These are phyloP conservation scores for Tetrastigma voinierianum DNA, from an alignment of 164 flowering plant genomes.

Conservation along the genomic window DNA sequence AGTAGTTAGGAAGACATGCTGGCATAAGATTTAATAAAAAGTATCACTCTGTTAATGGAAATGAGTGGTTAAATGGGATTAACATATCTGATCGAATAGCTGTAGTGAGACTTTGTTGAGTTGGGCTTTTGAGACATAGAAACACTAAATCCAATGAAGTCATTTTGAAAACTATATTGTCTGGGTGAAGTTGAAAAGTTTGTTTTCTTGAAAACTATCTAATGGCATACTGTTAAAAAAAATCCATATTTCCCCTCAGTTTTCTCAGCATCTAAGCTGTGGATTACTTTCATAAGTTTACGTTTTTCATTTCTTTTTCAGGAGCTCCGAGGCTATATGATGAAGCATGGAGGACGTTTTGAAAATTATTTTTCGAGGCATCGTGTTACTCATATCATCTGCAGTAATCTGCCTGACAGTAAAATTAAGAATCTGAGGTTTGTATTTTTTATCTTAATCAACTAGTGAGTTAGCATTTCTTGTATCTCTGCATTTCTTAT, in stretches of 20 bases:
- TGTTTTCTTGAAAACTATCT: neutral
- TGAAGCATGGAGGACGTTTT: constrained; percentile 82
- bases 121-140: neutral
- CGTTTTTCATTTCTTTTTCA: constrained; percentile 18
- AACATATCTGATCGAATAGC: too few species aligned
- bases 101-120: too few species aligned
- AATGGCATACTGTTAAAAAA: too few species aligned
- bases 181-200: neutral
- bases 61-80: too few species aligned
- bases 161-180: neutral
- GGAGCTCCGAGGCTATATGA: constrained; percentile 80
- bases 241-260: neutral
- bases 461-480: neutral
- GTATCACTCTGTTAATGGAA: too few species aligned
- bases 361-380: constrained; percentile 92
- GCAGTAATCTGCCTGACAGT: constrained; percentile 93
- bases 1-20: too few species aligned
- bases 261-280: neutral
- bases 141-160: neutral
- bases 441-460: neutral
- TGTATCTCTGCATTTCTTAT: neutral
- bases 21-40: too few species aligned
- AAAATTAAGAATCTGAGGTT: constrained; percentile 90
- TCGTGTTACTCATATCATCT: constrained; percentile 84
- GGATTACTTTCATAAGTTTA: neutral